phyloP scores from a whole-genome alignment of 208 protist genomes.

The Acanthamoeba castellanii region DNA sequence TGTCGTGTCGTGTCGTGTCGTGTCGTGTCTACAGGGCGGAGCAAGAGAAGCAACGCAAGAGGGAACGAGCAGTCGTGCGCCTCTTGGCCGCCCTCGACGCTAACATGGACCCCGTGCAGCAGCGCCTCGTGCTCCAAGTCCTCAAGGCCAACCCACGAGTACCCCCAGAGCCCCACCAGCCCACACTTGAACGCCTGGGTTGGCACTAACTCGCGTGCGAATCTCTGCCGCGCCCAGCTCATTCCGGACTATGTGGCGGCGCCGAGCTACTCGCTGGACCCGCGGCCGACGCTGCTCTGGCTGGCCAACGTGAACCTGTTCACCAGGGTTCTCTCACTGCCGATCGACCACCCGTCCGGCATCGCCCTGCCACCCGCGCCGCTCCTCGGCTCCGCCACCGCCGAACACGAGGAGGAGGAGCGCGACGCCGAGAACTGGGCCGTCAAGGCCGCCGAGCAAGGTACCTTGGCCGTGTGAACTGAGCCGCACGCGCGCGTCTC shows the following conservation, averaged over 20 bases:
- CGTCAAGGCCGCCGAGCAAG: not conserved
- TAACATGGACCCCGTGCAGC: constrained; percentile 18
- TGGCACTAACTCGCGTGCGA: not conserved
- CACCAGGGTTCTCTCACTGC: not conserved
- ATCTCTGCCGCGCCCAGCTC: not conserved
- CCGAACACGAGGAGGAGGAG: not conserved
- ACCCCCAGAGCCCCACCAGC: not conserved
- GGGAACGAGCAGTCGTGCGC: constrained; percentile 2
- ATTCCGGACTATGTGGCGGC: not conserved
- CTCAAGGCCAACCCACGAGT: constrained; percentile 3
- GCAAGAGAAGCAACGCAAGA: not conserved
- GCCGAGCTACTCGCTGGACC: not conserved
- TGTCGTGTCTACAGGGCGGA: not conserved
- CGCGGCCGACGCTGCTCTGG: not conserved
- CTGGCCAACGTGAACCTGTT: constrained; percentile 11
- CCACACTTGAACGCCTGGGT: not conserved
- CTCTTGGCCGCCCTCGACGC: not conserved
- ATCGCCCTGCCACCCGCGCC: not conserved
- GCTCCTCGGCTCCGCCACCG: not conserved
- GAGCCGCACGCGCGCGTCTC: no score
- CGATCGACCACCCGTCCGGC: not conserved
- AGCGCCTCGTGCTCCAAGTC: not conserved
- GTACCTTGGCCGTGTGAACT: no score
- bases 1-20: not conserved
- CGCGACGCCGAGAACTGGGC: not conserved